phyloP scores from a whole-genome alignment of 805 yeast genomes.

The Hanseniaspora clermontiae region DNA sequence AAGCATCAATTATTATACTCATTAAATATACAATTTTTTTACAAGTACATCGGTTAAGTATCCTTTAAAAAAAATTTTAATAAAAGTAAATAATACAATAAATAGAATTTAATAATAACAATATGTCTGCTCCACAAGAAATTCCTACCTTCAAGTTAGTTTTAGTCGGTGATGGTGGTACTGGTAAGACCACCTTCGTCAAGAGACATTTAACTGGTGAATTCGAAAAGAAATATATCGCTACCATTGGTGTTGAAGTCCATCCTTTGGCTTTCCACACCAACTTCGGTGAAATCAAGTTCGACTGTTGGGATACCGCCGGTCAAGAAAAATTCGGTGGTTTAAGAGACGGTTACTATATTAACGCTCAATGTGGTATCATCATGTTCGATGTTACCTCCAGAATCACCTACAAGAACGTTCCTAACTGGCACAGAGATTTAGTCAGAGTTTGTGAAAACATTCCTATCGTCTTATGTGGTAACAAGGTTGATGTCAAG shows the following conservation, averaged over 20 bases:
- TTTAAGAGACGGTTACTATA: constrained; percentile 97
- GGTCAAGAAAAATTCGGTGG: constrained; percentile 99
- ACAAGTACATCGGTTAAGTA: background rate
- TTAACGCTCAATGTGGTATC: constrained; percentile 99
- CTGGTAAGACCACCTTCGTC: constrained; percentile 99
- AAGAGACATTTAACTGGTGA: constrained; percentile 99
- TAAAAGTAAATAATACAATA: background rate
- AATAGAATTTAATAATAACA: background rate
- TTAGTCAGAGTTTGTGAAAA: constrained; percentile 98
- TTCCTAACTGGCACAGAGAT: constrained; percentile 99
- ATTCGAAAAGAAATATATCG: constrained; percentile 96
- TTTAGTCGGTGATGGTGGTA: constrained; percentile 99
- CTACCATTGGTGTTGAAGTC: constrained; percentile 98
- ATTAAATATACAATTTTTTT: background rate
- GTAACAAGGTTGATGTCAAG: constrained; percentile 99
- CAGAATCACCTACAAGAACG: constrained; percentile 98
- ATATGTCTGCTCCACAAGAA: constrained; percentile 23
- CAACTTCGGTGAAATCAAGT: constrained; percentile 95
- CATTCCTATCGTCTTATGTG: constrained; percentile 97
- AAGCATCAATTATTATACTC: background rate
- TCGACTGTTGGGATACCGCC: constrained; percentile 99
- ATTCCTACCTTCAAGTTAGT: constrained; percentile 97
- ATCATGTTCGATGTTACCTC: constrained; percentile 99
- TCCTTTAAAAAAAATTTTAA: background rate
- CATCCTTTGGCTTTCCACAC: constrained; percentile 97